phyloP scores from a whole-genome alignment of 345 rosid species.

The Crucihimalaya himalaica region DNA sequence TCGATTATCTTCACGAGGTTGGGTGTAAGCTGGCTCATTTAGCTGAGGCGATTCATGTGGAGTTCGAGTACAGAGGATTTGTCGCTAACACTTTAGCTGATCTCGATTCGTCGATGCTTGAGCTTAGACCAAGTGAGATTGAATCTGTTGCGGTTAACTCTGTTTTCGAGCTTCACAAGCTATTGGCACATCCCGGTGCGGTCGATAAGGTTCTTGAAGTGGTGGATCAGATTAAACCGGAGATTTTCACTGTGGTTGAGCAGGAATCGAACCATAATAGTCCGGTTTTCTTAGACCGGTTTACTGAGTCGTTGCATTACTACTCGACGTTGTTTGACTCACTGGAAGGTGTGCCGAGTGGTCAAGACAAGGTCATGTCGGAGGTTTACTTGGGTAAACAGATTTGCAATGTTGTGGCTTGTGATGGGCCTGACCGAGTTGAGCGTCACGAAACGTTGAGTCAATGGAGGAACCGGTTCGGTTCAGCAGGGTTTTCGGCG shows the following conservation, averaged over 20 bases:
- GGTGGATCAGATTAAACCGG: constrained; percentile 66
- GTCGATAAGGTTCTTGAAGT: constrained; percentile 61
- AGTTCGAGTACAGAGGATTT: constrained; percentile 77
- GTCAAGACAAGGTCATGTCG: constrained; percentile 64
- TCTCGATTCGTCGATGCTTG: constrained; percentile 70
- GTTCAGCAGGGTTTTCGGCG: constrained; percentile 60
- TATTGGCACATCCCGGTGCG: constrained; percentile 61
- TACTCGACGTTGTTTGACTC: constrained; percentile 85
- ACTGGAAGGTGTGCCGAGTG: constrained; percentile 53
- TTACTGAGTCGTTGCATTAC: constrained; percentile 76
- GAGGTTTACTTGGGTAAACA: constrained; percentile 80
- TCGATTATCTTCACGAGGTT: constrained; percentile 68
- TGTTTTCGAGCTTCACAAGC: constrained; percentile 69
- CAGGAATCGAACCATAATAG: constrained; percentile 82
- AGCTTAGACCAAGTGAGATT: constrained; percentile 53
- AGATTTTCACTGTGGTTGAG: constrained; percentile 70
- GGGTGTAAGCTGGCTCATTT: constrained; percentile 82
- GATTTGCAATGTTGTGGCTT: constrained; percentile 79
- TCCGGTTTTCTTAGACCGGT: constrained; percentile 71
- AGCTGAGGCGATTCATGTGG: constrained; percentile 67
- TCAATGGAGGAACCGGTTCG: constrained; percentile 66
- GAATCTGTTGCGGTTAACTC: constrained; percentile 84
- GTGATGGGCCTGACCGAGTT: constrained; percentile 70
- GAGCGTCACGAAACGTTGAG: constrained; percentile 74
- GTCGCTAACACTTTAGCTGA: constrained; percentile 73